Percentiles rank a stretch among this genome's conserved stretches.
Evolutionary conservation across 2,329 filamentous ascomycete species (phyloP).

Genomic region (Fonsecaea monophora): DNA sequence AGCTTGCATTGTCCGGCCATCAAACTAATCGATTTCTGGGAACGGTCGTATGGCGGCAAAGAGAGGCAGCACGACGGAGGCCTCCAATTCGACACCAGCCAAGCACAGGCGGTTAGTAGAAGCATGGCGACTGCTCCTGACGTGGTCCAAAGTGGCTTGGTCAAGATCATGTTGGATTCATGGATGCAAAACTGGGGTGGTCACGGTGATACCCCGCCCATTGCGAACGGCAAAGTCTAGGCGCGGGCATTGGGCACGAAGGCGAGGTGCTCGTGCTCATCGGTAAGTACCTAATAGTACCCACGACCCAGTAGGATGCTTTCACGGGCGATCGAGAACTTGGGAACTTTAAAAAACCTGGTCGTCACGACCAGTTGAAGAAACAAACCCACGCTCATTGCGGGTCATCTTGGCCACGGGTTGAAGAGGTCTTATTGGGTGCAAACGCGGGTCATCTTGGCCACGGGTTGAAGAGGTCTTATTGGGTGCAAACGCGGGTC

Average conservation of each 20-base stretch:
- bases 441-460: neutral
- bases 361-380: neutral
- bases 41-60: conserved; percentile 37
- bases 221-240: neutral
- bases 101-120: conserved; percentile 10
- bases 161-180: conserved; percentile 16
- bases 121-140: conserved; percentile 9
- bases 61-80: neutral
- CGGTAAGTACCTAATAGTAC: too few species aligned
- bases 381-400: neutral
- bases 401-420: neutral
- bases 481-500: neutral
- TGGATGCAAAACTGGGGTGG: conserved; percentile 18
- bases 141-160: conserved; percentile 13
- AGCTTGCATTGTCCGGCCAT: conserved; percentile 51
- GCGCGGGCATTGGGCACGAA: neutral
- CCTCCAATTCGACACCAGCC: conserved; percentile 2
- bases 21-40: conserved; percentile 60
- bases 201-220: neutral
- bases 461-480: neutral
- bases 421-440: neutral
- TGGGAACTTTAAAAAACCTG: neutral
- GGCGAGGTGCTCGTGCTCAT: neutral
- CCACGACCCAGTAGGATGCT: neutral
- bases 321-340: neutral